These are phyloP conservation scores for Pseudovirgaria hyperparasitica DNA, from an alignment of 2,329 filamentous ascomycete genomes.

Conservation along the genomic window DNA sequence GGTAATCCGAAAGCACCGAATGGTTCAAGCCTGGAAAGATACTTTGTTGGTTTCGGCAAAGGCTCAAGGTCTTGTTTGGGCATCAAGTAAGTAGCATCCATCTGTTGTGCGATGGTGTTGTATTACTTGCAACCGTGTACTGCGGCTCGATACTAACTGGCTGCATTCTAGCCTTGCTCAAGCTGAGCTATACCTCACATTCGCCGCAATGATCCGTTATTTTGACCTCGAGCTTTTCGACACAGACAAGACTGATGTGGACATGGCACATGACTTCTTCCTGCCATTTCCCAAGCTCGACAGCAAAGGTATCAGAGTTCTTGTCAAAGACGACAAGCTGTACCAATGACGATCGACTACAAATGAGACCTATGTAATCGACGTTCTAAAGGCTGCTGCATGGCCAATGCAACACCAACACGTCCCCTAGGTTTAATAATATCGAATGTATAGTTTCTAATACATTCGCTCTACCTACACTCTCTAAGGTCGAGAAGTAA, in stretches of 20 bases:
- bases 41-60: slow-evolving; percentile 18
- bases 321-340: no score
- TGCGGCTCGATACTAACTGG: slow-evolving; percentile 1
- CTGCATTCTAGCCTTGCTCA: slow-evolving; percentile 5
- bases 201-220: slow-evolving; percentile 8
- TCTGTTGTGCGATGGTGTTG: no score
- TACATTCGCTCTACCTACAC: no score
- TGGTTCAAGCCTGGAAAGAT: slow-evolving; percentile 16
- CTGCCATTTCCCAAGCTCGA: slow-evolving; percentile 19
- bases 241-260: slow-evolving; percentile 16
- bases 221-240: slow-evolving; percentile 11
- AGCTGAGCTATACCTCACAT: slow-evolving; percentile 6
- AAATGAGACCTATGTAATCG: no score
- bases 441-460: no score
- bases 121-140: no score
- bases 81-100: slow-evolving; percentile 21
- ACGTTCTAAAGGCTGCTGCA: no score
- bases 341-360: no score
- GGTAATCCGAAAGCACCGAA: slow-evolving; percentile 11
- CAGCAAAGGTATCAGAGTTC: slow-evolving; percentile 22
- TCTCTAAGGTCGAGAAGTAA: no score
- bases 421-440: no score
- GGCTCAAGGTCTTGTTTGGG: slow-evolving; percentile 19
- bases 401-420: no score
- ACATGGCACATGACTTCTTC: slow-evolving; percentile 25